These are phyloP conservation scores for Amaranthus hypochondriacus DNA, from an alignment of 148 eudicot genomes.

Conservation along the genomic window DNA sequence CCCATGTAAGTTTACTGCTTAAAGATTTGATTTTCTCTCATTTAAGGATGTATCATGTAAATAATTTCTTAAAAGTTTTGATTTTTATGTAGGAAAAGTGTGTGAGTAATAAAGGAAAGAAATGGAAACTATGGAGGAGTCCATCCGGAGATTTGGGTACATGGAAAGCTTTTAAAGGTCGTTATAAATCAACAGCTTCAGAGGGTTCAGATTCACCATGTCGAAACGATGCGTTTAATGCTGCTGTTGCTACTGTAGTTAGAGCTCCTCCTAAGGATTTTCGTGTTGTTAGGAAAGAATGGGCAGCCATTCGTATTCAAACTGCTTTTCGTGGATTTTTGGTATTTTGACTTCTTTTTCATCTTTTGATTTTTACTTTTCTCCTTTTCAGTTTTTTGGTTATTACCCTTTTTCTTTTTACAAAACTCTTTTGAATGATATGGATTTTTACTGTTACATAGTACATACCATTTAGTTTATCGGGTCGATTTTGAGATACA, in stretches of 20 bases:
- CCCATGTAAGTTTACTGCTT: constrained; percentile 28
- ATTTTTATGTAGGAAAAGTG: constrained; percentile 42
- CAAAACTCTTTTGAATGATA: neutral
- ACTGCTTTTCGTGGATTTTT: constrained; percentile 85
- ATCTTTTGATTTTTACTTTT: neutral
- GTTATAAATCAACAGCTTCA: constrained; percentile 44
- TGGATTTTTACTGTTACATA: too few species aligned
- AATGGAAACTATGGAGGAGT: constrained; percentile 92
- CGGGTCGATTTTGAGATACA: too few species aligned
- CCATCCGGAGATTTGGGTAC: constrained; percentile 63
- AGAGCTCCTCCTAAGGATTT: constrained; percentile 85
- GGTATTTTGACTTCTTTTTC: constrained; percentile 34
- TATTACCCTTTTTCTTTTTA: neutral
- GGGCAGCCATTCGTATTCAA: constrained; percentile 97
- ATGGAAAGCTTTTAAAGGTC: constrained; percentile 68
- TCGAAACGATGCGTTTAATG: constrained; percentile 53
- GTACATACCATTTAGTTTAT: too few species aligned
- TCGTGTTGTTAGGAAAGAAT: constrained; percentile 69
- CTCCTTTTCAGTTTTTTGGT: neutral
- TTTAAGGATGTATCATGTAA: neutral
- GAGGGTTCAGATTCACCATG: constrained; percentile 72
- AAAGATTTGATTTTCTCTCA: neutral
- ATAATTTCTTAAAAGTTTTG: neutral
- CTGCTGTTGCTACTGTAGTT: constrained; percentile 77
- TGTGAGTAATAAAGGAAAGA: constrained; percentile 54